Base-by-base conservation (phyloP, 192 early-diverging fungal species). In the Spizellomyces sp. region DNA sequence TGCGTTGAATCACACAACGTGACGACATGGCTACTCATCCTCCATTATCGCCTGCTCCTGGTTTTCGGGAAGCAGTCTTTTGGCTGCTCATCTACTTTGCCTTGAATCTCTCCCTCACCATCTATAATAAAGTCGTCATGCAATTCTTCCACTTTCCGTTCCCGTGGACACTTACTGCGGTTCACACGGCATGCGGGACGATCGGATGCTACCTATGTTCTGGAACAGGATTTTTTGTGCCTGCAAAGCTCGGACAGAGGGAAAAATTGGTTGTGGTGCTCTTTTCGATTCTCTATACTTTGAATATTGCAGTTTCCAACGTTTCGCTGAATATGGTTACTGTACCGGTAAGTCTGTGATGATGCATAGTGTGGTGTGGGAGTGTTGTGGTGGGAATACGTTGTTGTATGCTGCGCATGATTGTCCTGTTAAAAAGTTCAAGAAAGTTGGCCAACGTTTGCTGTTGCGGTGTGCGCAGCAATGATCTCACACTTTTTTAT, bases 121-220 rank as follows among this genome's bases (percentile, higher is more conserved):
- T 96, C 15, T 93, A 91, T 79, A 94, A 91, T 81, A 94, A 96
- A 80, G 85, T 88, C 54, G 89, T 95, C 48, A 80, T 95, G 63
- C 82, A 87, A 59, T 83, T 88, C 66, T 88, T 89, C 70, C 63
- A 82, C 43, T 96, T 73, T 46, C 62, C 63, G 5, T 94, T 88
- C 70, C 94, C 94, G 7, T 94, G 94, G 94, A 88, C 90, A 7
- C 80, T 96, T 0, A 96, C 94, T 0, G 91, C 91, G 3, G 86
- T 93, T 62, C 94, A 96, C 74, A 90, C 89, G 8, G 67, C 93
- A 2, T 85, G 87, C 58, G 86, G 90, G 48, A 84, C 88, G 2
- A 67, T 92, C 22, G 94, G 94, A 0, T 89, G 86, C 36, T 78
- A 69, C 4, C 5, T 55, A 1, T 60, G 45, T 12, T 60, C 66